Conservation (phyloP, 495 filamentous ascomycete genomes). For the Xylaria grammica region DNA sequence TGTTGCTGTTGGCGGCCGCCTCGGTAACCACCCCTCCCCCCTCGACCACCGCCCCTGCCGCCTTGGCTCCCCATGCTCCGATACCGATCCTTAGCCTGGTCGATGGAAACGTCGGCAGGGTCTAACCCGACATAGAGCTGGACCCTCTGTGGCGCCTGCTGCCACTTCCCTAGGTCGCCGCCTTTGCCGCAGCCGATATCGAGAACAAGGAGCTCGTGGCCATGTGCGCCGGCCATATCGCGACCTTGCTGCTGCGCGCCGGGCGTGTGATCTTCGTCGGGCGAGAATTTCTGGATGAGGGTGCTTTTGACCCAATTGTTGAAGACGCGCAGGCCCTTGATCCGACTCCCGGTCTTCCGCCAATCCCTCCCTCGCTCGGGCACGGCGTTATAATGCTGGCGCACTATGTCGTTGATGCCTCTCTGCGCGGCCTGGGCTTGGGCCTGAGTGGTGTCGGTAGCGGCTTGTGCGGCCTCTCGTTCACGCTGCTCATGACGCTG, state of each 20-base stretch:
- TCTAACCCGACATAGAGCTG: conserved; percentile 92
- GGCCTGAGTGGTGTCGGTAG: conserved; percentile 47
- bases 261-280: conserved; percentile 69
- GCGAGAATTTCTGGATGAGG: conserved; percentile 94
- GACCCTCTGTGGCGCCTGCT: conserved; percentile 81
- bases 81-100: conserved; percentile 87
- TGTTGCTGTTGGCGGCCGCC: conserved; percentile 51
- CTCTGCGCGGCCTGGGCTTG: conserved; percentile 32
- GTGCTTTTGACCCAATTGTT: conserved; percentile 99
- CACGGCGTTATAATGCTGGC: conserved; percentile 95
- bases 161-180: conserved; percentile 94
- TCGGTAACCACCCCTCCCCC: conserved; percentile 47
- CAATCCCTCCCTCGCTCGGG: conserved; percentile 90
- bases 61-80: conserved; percentile 67
- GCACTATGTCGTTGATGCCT: conserved; percentile 83
- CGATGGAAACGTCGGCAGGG: conserved; percentile 87
- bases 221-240: conserved; percentile 45
- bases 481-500: conserved; percentile 71
- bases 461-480: conserved; percentile 59
- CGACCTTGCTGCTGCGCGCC: conserved; percentile 60
- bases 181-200: conserved; percentile 98
- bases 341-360: conserved; percentile 89
- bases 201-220: conserved; percentile 73
- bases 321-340: conserved; percentile 91
- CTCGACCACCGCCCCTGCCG: conserved; percentile 58